These are phyloP conservation scores for Austroboletus festivus DNA, from an alignment of 768 basidiomycete species.

Conservation along the genomic window DNA sequence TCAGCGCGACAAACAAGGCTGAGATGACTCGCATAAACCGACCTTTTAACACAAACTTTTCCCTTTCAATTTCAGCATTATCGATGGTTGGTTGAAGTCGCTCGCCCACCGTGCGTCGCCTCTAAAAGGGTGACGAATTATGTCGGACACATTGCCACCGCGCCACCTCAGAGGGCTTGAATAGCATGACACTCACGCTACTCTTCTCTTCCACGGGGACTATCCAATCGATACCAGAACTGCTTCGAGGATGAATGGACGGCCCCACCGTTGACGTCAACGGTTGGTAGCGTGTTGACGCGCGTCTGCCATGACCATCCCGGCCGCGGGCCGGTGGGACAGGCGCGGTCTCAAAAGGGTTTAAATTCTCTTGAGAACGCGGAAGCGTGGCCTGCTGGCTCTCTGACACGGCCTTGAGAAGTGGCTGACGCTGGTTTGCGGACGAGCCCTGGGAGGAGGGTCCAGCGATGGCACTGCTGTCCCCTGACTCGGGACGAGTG, in stretches of 20 bases:
- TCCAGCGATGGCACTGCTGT: background rate
- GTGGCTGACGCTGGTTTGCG: constrained; percentile 7
- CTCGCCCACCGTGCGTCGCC: constrained; percentile 43
- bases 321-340: constrained; percentile 11
- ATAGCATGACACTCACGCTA: constrained; percentile 9
- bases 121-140: too few species aligned
- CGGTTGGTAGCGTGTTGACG: constrained; percentile 8
- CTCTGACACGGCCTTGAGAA: constrained; percentile 8
- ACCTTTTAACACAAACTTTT: constrained; percentile 48
- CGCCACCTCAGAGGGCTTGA: background rate
- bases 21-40: constrained; percentile 1
- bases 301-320: constrained; percentile 15
- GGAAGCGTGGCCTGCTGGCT: background rate
- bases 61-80: constrained; percentile 43
- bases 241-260: background rate
- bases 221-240: constrained; percentile 24
- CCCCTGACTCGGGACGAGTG: background rate
- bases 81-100: constrained; percentile 54
- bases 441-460: constrained; percentile 2
- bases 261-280: background rate
- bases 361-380: background rate
- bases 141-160: too few species aligned
- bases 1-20: constrained; percentile 5
- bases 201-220: constrained; percentile 24
- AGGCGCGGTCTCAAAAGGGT: constrained; percentile 8